Percentiles rank a stretch among this genome's conserved stretches.
Evolutionary conservation across 2,329 filamentous ascomycete species (phyloP).

Genomic region (Aspergillus pseudoglaucus): DNA sequence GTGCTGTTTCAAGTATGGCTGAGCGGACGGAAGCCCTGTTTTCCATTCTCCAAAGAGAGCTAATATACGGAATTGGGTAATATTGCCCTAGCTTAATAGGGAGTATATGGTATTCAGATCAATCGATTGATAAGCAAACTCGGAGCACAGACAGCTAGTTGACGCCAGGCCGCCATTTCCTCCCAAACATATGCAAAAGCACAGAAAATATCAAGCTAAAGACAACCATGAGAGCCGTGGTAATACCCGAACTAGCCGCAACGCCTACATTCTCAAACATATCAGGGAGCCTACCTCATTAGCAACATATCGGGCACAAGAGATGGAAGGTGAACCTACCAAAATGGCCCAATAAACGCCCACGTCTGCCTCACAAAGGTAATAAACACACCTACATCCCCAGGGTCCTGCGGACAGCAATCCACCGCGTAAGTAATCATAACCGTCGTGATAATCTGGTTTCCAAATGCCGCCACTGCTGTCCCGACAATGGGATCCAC

Average conservation of each 20-base stretch:
- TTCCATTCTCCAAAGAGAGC: no score
- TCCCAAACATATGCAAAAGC: conserved; percentile 8
- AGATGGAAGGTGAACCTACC: conserved; percentile 18
- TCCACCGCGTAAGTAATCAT: conserved; percentile 57
- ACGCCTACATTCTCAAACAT: conserved; percentile 5
- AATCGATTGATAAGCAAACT: no score
- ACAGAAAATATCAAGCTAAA: conserved; percentile 11
- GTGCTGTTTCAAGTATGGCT: no score
- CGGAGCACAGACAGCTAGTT: background rate
- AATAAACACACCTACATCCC: conserved; percentile 56
- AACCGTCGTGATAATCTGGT: conserved; percentile 58
- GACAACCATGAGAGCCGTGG: background rate
- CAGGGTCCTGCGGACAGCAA: conserved; percentile 50
- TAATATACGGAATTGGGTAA: no score
- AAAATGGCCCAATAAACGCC: conserved; percentile 35
- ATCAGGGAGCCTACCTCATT: background rate
- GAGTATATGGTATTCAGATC: no score
- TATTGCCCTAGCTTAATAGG: no score
- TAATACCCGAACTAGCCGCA: background rate
- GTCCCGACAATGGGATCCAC: conserved; percentile 52
- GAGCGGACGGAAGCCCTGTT: no score
- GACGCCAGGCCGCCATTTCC: conserved; percentile 6
- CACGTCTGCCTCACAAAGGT: conserved; percentile 47
- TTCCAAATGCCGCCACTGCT: conserved; percentile 49
- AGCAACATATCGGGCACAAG: background rate